Base-by-base conservation (phyloP, 192 early-diverging fungal species). In the Cetraspora pellucida region DNA sequence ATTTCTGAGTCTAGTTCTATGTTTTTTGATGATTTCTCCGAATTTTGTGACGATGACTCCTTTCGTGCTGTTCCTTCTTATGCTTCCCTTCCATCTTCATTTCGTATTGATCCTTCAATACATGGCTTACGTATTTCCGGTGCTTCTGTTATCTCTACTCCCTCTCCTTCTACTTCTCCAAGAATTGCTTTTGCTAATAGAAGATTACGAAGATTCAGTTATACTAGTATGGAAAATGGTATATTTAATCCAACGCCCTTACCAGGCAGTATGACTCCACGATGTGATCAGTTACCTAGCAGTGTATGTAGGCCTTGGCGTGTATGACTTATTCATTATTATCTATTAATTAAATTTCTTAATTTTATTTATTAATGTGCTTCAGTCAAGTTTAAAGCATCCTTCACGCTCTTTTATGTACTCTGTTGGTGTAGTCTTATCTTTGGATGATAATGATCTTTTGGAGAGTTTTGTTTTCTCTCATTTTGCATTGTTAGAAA, bases 401-500 rank as follows among this genome's bases (percentile, higher is more conserved):
- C 78, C 84, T 7, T 81, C 84, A 30, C 72, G 85, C 21, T 85
- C 87, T 52, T 83, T 84, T 27, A 85, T 82, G 27, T 88, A 82
- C 72, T 84, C 87, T 2, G 77, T 88, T 21, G 85, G 85, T 21
- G 80, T 88, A 11, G 82, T 88, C 14, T 85, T 88, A 37, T 83
- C 80, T 3, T 72, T 86, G 49, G 83, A 84, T 64, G 77, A 84
- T 60, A 83, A 85, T 64, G 59, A 78, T 27, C 79, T 82, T 25
- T 31, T 88, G 28, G 78, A 85, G 25, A 85, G 87, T 63, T 87
- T 88, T 66, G 79, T 88, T 14, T 88, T 88, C 64, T 88, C 87
- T 11, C 87, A 88, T 68, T 88, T 87, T 77, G 85, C 87, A 25
- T 72, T 88, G n/a, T 81, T 88, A 52, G 87, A 88, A 54, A 85